phyloP scores from a whole-genome alignment of 495 filamentous ascomycete genomes.

The Hypomontagnella monticulosa region DNA sequence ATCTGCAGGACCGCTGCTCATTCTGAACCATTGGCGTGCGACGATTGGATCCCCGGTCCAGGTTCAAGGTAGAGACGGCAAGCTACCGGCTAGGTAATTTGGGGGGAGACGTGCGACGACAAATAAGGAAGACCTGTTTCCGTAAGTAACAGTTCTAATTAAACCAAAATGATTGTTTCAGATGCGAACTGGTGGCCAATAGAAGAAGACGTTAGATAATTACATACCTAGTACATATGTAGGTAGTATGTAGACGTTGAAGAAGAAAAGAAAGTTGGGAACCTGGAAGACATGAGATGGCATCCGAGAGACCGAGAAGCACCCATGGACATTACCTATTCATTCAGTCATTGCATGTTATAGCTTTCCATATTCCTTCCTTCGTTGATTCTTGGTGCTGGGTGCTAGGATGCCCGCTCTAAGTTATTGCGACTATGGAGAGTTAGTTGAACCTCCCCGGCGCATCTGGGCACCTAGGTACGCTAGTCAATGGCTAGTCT shows the following conservation, averaged over 20 bases:
- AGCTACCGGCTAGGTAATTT: slow-evolving; percentile 36
- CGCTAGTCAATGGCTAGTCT: no score
- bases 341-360: not conserved
- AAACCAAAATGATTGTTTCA: slow-evolving; percentile 36
- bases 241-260: slow-evolving; percentile 9
- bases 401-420: slow-evolving; percentile 4
- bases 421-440: no score
- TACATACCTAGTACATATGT: no score
- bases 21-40: slow-evolving; percentile 34
- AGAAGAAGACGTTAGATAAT: no score
- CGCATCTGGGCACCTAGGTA: no score
- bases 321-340: no score
- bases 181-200: slow-evolving; percentile 25
- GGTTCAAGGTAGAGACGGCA: slow-evolving; percentile 39
- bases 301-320: no score
- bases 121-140: slow-evolving; percentile 31
- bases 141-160: slow-evolving; percentile 29
- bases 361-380: slow-evolving; percentile 18
- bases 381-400: slow-evolving; percentile 27
- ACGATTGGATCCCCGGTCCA: slow-evolving; percentile 38
- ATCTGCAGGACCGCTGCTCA: slow-evolving; percentile 44
- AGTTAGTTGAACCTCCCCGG: no score
- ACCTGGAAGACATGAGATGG: no score
- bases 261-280: not conserved
- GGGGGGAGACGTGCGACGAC: slow-evolving; percentile 28